Evolutionary conservation across 2,329 filamentous ascomycete genomes (phyloP), one percentile per base, ranked within the genome.

Genomic region (Fusarium irregulare): DNA sequence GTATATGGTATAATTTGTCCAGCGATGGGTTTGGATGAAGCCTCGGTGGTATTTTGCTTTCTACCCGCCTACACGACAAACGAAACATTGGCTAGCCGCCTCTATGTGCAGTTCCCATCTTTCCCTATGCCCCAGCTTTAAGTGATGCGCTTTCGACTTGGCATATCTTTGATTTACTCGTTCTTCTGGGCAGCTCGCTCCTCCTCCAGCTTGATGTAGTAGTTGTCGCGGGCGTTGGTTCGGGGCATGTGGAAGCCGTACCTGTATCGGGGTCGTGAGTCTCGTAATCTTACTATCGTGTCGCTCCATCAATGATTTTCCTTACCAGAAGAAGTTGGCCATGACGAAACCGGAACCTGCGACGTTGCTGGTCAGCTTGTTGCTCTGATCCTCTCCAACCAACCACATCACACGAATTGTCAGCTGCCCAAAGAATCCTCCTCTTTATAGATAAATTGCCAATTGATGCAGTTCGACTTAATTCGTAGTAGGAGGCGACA

Each of bases 191-290:
- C 80, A 59, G 85, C 85, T 63, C 87, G 86, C 80, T 88, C 79
- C 74, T 84, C 82, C 83, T 89, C 87, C 67, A 88, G 80, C 80
- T 87, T 83, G 80, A 79, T 79, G 83, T 89, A 89, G 84, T 83
- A 85, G 79, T 80, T 80, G 80, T 89, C 87, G 77, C 87, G 87
- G 70, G 82, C 83, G 76, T 84, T 78, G 76, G 85, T 88, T 79
- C 87, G 86, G 73, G 87, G 87, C 76, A 88, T 81, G 82, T 89
- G 87, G 83, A 78, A 89, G 78, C 87, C 87, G 83, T 89, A 87
- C 87, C 87, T 89, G 71, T 70, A 16, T 60, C 14, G 14, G 37
- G 58, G 14, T 23, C 25, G 50, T 74, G 32, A 75, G 66, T 60
- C 34, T 45, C 41, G 28, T 37, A 21, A 21, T 37, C 21, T 27